Evolutionary conservation across 2,329 filamentous ascomycete genomes (phyloP).

Genomic region (Colletotrichum australisinense): DNA sequence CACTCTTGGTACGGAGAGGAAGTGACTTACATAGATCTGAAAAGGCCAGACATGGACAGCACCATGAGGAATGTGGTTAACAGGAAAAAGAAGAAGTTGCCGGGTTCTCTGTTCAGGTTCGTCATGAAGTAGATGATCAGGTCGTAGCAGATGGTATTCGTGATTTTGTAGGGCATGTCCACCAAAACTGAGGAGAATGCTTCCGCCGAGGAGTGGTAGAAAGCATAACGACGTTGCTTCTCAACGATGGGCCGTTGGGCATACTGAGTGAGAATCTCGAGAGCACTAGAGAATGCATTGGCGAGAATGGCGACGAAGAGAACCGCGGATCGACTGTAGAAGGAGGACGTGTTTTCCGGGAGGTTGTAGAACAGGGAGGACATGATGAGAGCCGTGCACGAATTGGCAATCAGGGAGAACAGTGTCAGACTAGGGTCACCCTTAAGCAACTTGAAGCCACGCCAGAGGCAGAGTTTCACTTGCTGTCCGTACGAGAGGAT

Average conservation of each 20-base stretch:
- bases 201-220: constrained; percentile 46
- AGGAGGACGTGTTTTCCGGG: constrained; percentile 53
- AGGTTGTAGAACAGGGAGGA: constrained; percentile 63
- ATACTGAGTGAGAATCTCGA: constrained; percentile 45
- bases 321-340: constrained; percentile 58
- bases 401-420: constrained; percentile 53
- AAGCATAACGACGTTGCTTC: constrained; percentile 43
- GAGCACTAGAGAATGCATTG: constrained; percentile 57
- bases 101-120: constrained; percentile 65
- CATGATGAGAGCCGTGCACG: constrained; percentile 62
- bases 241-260: constrained; percentile 41
- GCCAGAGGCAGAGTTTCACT: constrained; percentile 54
- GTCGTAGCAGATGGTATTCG: constrained; percentile 69
- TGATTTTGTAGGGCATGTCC: constrained; percentile 45
- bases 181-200: constrained; percentile 31
- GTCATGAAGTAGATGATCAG: constrained; percentile 74
- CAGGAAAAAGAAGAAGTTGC: constrained; percentile 65
- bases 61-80: constrained; percentile 59
- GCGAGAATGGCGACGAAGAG: constrained; percentile 66
- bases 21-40: constrained; percentile 52
- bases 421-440: constrained; percentile 53
- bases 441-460: constrained; percentile 52
- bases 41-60: constrained; percentile 52
- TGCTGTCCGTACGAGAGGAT: constrained; percentile 60
- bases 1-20: too few relatives aligned